phyloP scores from a whole-genome alignment of 2,329 filamentous ascomycete species.

The Calonectria pseudoreteaudii region DNA sequence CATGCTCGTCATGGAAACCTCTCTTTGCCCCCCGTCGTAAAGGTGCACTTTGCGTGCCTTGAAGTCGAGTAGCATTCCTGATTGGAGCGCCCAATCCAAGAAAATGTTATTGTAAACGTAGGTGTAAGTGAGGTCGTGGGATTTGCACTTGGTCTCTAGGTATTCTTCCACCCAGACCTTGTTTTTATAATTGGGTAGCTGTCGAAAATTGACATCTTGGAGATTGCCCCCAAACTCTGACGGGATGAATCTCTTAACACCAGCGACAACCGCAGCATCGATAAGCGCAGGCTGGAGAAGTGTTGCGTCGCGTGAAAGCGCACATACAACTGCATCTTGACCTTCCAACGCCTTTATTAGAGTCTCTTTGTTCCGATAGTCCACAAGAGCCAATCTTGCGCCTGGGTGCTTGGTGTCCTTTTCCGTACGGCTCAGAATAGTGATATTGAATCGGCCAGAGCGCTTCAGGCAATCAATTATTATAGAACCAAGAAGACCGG shows the following conservation, averaged over 20 bases:
- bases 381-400: neutral
- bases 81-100: neutral
- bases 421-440: neutral
- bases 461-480: neutral
- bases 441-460: neutral
- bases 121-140: neutral
- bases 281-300: neutral
- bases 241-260: neutral
- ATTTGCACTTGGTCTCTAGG: neutral
- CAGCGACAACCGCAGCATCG: neutral
- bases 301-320: neutral
- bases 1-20: neutral
- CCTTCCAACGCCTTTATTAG: neutral
- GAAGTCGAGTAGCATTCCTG: neutral
- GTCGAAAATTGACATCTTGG: neutral
- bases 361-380: neutral
- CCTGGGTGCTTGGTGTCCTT: neutral
- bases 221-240: neutral
- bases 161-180: neutral
- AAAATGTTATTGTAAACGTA: neutral
- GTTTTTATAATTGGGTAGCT: neutral
- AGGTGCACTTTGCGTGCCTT: neutral
- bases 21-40: neutral
- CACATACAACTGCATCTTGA: neutral
- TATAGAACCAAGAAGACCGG: neutral